Base-by-base conservation (phyloP, 495 filamentous ascomycete species). In the Trichoderma erinaceum region DNA sequence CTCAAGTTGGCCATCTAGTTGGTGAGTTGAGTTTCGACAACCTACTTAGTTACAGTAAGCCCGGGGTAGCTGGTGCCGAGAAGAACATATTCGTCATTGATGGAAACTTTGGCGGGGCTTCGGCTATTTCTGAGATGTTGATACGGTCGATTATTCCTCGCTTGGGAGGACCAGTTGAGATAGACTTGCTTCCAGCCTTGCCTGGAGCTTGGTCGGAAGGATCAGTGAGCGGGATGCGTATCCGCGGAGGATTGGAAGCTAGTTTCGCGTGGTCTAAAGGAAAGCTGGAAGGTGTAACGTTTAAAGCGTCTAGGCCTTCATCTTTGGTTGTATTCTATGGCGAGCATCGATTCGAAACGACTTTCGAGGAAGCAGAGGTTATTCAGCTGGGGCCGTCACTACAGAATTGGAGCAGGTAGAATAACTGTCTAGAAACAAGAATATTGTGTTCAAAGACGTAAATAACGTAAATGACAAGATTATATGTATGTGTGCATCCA, bases 321-420 rank as follows among this genome's bases (percentile, higher is more conserved):
- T 41, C 74, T 70, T 50, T 74, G 70, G 69, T 75, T 69, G 61
- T 72, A 71, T 80, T 79, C 68, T 81, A 81, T 73, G 80, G 79
- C 46, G 61, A 66, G 25, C 61, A 68, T 32, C n/a, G 41, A 2
- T 50, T 69, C 15, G 56, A 69, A 18, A n/a, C 46, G 29, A 35
- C 61, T 8, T 70, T 56, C 41, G 10, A 69, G 38, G 38, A 67
- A 2, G 63, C 56, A 25, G 65, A 66, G 16, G 41, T 66, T 7
- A 66, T 66, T 38, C 35, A 63, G 50, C 58, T 68, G 16, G 66
- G 66, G 29, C 27, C 25, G 18, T 32, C n/a, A 27, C 50, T 68
- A 25, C 50, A 68, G 50, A 29, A 18, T 18, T 61, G 56, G 29
- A 3, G 56, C 2, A 21, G 56, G 21, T 56, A 56, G 50, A 56